Base-by-base conservation (phyloP, 371 early-diverging fungal genomes). In the Choanephora cucurbitarum region DNA sequence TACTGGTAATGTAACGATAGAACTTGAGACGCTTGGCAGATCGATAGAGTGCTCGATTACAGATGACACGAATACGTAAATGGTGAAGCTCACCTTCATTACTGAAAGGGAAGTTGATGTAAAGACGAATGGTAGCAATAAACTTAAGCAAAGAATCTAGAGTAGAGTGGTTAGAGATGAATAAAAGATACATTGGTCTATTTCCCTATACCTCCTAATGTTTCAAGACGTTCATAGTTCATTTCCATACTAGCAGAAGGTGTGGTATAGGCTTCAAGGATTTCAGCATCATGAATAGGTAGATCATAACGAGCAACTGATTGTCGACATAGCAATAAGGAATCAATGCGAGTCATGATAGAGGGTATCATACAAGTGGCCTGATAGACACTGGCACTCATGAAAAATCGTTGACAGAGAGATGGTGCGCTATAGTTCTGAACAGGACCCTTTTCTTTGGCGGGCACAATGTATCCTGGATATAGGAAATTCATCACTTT, bases 201-300 rank as follows among this genome's bases (percentile, higher is more conserved):
- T 44, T 45, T 3, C 21, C 6, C 49, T 15, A 52, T 70, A 75
- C 76, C 76, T 2, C 99, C 99, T 1, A 98, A 72, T 7, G 91
- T 90, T 72, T 99, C 99, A 0, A 99, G 76, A 5, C 99, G 89
- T 72, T 99, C 96, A 62, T 98, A 99, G 60, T 94, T 82, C 59
- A 77, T 81, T 5, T 79, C 81, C 60, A 83, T 72, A 56, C 75
- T 81, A 0, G 94, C 83, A 9, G 88, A 74, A 0, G 91, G 80
- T 1, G 90, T 73, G 0, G 91, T 90, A 59, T 93, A 84, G 0
- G 96, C 96, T 55, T 81, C 74, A 21, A 89, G 79, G 34, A 94
- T 67, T 0, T 80, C 57, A 11, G 70, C 62, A 40, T 82, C 73
- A 3, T 56, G 56, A 6, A 83, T 68, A 0, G 67, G 62, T 13